phyloP scores from a whole-genome alignment of 306 rosid species.

The Cicer cuneatum region DNA sequence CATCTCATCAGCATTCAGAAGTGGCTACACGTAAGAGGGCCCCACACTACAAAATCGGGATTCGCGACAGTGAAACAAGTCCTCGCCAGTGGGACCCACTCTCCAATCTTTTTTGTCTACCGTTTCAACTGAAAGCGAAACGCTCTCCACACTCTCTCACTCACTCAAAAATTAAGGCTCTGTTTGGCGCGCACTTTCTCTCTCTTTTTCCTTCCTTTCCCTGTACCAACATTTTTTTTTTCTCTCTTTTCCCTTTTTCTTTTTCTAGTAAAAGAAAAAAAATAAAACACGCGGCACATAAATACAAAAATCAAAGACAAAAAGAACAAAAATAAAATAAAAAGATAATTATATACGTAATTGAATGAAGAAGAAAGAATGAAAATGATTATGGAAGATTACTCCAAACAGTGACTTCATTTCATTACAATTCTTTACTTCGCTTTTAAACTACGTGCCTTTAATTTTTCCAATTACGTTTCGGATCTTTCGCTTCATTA shows the following conservation, averaged over 20 bases:
- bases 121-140: conserved; percentile 55
- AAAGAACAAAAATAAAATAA: conserved; percentile 4
- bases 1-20: conserved; percentile 36
- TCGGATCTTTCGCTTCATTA: conserved; percentile 63
- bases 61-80: conserved; percentile 58
- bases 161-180: conserved; percentile 20
- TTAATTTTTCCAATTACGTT: conserved; percentile 51
- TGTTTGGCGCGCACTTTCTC: conserved; percentile 26
- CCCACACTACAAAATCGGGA: conserved; percentile 50
- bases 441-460: conserved; percentile 70
- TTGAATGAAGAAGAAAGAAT: conserved; percentile 35
- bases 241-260: not conserved
- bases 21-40: conserved; percentile 27
- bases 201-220: conserved; percentile 8
- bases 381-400: conserved; percentile 45
- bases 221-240: not conserved
- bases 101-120: conserved; percentile 43
- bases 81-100: conserved; percentile 48
- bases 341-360: conserved; percentile 9
- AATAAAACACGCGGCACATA: conserved; percentile 28
- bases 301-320: conserved; percentile 31
- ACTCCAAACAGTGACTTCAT: conserved; percentile 27
- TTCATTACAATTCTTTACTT: conserved; percentile 63
- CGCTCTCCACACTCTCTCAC: conserved; percentile 30
- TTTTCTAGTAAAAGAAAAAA: conserved; percentile 14